Base-by-base conservation (phyloP, 768 basidiomycete species). In the Xerocomellus intermedius region DNA sequence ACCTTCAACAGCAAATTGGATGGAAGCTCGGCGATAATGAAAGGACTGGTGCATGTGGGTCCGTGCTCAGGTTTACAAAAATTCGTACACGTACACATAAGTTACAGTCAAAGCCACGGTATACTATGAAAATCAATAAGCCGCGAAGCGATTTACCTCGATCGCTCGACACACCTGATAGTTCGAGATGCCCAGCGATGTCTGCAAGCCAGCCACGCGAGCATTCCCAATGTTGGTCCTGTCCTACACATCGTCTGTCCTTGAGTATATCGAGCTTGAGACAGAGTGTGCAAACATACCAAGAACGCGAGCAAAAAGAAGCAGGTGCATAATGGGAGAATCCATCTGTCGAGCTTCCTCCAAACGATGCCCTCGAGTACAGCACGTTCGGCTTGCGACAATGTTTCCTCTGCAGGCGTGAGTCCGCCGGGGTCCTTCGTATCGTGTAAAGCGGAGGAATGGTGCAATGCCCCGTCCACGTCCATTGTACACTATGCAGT, bases 1-100 rank as follows among this genome's bases (percentile, higher is more conserved):
- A 72, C 74, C 64, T 82, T 84, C 28, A 85, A 75, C 17, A 85
- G 61, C 32, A 85, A 72, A 58, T 84, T 85, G 5, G 83, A 79
- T 12, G 85, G 84, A 30, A 87, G 68, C 59, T 86, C 82, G 13
- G 82, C 78, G 1, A 71, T 65, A 46, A 84, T 81, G 54, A 81
- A 83, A 0, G 83, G 81, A 5, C 73, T 73, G 33, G 8, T 14
- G 14, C 16, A 42, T 16, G 17, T 59, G 33, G 38, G 26, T 9
- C 14, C 16, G 35, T 36, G 35, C 9, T 3, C 37, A 14, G 17
- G 37, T n/a, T 13, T 3, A 5, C 5, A 17, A 45, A 22, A 19
- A 22, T 39, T 37, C 9, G 51, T 2, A n/a, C 14, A 57, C 66
- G 32, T 7, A 35, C 33, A 12, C 33, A 16, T 35, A 64, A 16